A percentile compares a stretch with the other conserved stretches of the same genome.
phyloP scores from a whole-genome alignment of 2,329 filamentous ascomycete genomes.

The Ophiostoma perfectum region DNA sequence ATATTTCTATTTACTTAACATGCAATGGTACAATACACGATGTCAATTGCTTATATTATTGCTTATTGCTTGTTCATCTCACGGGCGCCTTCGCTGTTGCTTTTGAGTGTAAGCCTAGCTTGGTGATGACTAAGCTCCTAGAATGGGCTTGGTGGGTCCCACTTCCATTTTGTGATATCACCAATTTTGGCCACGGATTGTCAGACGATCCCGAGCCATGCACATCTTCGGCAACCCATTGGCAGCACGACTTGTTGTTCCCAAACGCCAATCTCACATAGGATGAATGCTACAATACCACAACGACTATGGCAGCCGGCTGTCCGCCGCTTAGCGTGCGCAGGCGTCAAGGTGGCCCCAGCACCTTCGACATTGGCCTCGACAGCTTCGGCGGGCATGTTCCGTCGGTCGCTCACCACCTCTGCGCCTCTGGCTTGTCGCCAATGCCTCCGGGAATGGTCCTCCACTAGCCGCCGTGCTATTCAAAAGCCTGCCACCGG shows the following conservation, averaged over 20 bases:
- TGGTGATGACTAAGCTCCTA: conserved; percentile 1
- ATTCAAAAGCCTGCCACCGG: not conserved
- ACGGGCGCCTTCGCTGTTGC: no score
- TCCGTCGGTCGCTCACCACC: not conserved
- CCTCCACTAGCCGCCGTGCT: not conserved
- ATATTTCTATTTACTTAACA: not conserved
- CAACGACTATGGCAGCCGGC: conserved; percentile 18
- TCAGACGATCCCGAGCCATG: conserved; percentile 3
- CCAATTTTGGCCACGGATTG: conserved; percentile 6
- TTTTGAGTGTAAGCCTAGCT: not conserved
- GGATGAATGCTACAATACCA: conserved; percentile 17
- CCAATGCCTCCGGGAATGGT: conserved; percentile 15
- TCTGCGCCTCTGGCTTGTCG: conserved; percentile 13
- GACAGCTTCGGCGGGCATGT: conserved; percentile 5
- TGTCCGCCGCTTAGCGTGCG: not conserved
- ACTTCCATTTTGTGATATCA: conserved; percentile 17
- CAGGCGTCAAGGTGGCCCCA: not conserved
- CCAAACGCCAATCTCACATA: not conserved
- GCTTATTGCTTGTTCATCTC: not conserved
- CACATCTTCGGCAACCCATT: conserved; percentile 3
- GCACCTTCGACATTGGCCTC: not conserved
- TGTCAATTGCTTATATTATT: not conserved
- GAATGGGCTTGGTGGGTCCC: conserved; percentile 7
- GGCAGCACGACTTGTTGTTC: not conserved
- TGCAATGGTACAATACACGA: not conserved